These are phyloP conservation scores for Mrakia gelida DNA, from an alignment of 768 basidiomycete species.

Conservation along the genomic window DNA sequence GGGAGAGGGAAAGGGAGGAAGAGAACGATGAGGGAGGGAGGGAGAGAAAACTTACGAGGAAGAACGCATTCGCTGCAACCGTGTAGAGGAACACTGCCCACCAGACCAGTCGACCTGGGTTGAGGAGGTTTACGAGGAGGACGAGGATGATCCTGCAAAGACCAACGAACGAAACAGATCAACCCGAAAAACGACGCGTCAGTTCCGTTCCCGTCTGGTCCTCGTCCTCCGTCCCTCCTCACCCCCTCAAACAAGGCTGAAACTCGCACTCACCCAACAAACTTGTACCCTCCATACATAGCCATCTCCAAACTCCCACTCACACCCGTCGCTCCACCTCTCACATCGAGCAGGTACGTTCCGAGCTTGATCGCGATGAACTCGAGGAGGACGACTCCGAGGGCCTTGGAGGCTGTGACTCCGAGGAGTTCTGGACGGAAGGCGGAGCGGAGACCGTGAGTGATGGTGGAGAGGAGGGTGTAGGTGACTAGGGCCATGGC, in stretches of 20 bases:
- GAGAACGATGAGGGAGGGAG: background rate
- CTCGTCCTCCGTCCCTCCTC: background rate
- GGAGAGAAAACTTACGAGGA: constrained; percentile 44
- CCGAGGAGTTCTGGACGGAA: constrained; percentile 90
- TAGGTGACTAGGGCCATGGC: constrained; percentile 97
- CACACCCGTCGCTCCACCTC: constrained; percentile 48
- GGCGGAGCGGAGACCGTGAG: constrained; percentile 71
- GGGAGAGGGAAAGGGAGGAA: background rate
- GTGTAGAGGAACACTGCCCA: constrained; percentile 72
- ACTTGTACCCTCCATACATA: constrained; percentile 95
- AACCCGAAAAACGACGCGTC: constrained; percentile 10
- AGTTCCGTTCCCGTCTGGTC: background rate
- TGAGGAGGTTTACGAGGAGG: constrained; percentile 65
- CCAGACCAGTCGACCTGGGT: constrained; percentile 61
- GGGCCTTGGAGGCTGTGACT: constrained; percentile 72
- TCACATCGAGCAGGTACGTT: constrained; percentile 87
- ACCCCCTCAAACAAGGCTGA: background rate
- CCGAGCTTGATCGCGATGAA: constrained; percentile 84
- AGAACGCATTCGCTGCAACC: constrained; percentile 86
- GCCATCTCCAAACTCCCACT: constrained; percentile 64
- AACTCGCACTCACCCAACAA: constrained; percentile 68
- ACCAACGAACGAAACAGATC: too few relatives aligned
- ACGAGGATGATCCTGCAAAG: constrained; percentile 72
- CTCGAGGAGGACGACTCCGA: constrained; percentile 80
- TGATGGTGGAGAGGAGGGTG: constrained; percentile 78